Percentiles rank a stretch among this genome's conserved stretches.
Conservation (phyloP, 1,284 basidiomycete genomes). For the Amylostereum areolatum region DNA sequence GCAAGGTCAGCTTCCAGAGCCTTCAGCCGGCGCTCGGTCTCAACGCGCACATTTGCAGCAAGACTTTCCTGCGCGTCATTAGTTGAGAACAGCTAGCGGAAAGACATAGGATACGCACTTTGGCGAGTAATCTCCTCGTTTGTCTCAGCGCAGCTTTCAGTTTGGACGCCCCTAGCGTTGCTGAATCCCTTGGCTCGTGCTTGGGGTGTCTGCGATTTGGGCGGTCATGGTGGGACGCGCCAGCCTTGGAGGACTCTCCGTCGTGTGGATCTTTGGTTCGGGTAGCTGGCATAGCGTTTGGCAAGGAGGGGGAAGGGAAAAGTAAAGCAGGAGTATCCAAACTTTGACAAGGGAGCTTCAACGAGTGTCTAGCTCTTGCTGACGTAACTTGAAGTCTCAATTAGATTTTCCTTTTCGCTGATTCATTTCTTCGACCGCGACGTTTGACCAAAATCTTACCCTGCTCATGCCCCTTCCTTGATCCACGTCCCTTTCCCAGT, state of each 20-base stretch:
- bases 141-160: slow-evolving; percentile 77
- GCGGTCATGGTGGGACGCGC: neutral
- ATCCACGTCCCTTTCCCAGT: neutral
- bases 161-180: slow-evolving; percentile 63
- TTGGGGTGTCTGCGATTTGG: slow-evolving; percentile 4
- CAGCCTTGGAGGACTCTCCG: neutral
- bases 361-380: too few relatives aligned
- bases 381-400: too few relatives aligned
- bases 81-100: neutral
- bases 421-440: neutral
- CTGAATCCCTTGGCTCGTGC: slow-evolving; percentile 9
- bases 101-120: slow-evolving; percentile 38
- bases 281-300: slow-evolving; percentile 4
- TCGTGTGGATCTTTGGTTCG: slow-evolving; percentile 4
- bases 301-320: neutral
- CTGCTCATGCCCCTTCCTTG: neutral
- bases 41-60: slow-evolving; percentile 71
- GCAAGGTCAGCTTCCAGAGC: slow-evolving; percentile 73
- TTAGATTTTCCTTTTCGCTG: neutral
- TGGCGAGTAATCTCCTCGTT: slow-evolving; percentile 72
- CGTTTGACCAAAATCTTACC: neutral
- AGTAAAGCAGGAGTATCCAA: neutral
- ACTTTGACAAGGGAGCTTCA: neutral
- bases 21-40: slow-evolving; percentile 70
- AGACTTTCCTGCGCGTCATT: slow-evolving; percentile 53